These are phyloP conservation scores for Paracorniculantispora psalliotae DNA, from an alignment of 2,329 filamentous ascomycete species.

Conservation along the genomic window DNA sequence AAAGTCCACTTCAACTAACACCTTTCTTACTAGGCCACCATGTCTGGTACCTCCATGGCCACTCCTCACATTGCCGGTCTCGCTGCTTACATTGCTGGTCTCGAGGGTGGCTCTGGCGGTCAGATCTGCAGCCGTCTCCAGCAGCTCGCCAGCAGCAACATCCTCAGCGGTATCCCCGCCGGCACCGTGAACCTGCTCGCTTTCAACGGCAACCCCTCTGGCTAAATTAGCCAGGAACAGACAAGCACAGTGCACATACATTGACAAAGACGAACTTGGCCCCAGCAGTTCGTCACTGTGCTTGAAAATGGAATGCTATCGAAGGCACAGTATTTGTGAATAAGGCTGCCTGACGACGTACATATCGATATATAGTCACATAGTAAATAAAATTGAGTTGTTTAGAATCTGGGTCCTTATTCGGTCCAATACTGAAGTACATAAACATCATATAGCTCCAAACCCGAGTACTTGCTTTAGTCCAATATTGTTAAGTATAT, in stretches of 20 bases:
- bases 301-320: neutral
- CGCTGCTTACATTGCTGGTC: slow-evolving; percentile 40
- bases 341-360: no score
- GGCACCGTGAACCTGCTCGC: slow-evolving; percentile 48
- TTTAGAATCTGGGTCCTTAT: neutral
- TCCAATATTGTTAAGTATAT: no score
- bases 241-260: neutral
- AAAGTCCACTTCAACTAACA: no score
- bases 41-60: slow-evolving; percentile 42
- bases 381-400: neutral
- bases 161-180: slow-evolving; percentile 35
- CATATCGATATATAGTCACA: neutral
- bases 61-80: slow-evolving; percentile 36
- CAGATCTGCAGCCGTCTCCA: slow-evolving; percentile 43
- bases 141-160: slow-evolving; percentile 35
- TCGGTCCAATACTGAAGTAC: no score
- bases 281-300: neutral
- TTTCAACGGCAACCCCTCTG: slow-evolving; percentile 43
- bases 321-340: neutral
- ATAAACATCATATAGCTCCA: no score
- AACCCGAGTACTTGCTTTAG: no score
- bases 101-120: slow-evolving; percentile 37
- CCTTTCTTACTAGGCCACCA: slow-evolving; percentile 17
- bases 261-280: no score
- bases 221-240: neutral